Evolutionary conservation across 1,284 basidiomycete genomes (phyloP), one percentile per base, ranked within the genome.

Genomic region (Rugosomyces carneus): DNA sequence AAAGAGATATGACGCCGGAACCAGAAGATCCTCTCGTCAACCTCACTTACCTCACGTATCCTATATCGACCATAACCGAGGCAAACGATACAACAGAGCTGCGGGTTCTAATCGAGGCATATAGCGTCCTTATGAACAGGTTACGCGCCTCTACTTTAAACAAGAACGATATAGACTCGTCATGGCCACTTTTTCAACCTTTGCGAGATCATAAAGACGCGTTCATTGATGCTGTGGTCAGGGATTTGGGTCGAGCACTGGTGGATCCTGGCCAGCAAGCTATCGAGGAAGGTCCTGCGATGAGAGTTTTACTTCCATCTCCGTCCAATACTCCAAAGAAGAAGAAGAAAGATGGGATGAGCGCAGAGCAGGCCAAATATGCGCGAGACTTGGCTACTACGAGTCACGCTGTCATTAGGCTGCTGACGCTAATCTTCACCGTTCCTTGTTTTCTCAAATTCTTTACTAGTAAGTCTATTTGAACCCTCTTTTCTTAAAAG

Each of bases 331-430:
- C 68, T 40, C 73, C 73, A 5, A 64, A 60, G 55, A 81, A 72
- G 65, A 84, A 73, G 65, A 84, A 80, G 64, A 75, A 73, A 51
- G 69, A 65, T 46, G 84, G 87, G 1, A 78, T 89, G 76, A 77
- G 74, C 0, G 87, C 76, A 37, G 81, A 84, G 49, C 82, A 86
- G 58, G 81, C 81, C 44, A 88, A 84, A 57, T 76, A 80, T 55
- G 85, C 84, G 2, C 71, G 87, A 24, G 88, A 90, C 61, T 64
- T 89, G 13, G 85, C 79, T 60, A 81, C 81, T 1, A 77, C 77
- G 5, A 75, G 72, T 26, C 84, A 86, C 56, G 73, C 79, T 5
- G 84, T 78, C 13, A 70, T 89, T 48, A 80, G 77, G 52, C 61
- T 87, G 18, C 72, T 89, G 16, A 69, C 70, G 6, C 62, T 79